Percentiles rank a stretch among this genome's conserved stretches.
Evolutionary conservation across 1,284 basidiomycete species (phyloP).

Genomic region (Puccinia horiana): DNA sequence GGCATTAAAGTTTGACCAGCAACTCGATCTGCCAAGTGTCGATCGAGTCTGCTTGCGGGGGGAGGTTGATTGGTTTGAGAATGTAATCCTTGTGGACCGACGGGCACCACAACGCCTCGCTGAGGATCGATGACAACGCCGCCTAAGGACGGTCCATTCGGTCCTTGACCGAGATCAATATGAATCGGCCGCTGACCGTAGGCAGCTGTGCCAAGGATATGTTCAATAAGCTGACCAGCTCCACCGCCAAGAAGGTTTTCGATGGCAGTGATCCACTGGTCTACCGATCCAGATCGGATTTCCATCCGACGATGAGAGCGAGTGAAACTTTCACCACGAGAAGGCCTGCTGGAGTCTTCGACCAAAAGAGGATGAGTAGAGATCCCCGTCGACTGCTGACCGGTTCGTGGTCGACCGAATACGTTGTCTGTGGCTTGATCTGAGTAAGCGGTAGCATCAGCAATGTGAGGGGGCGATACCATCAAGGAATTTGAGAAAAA

Average conservation of each 20-base stretch:
- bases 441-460: neutral
- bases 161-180: slow-evolving; percentile 46
- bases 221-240: slow-evolving; percentile 79
- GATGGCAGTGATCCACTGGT: slow-evolving; percentile 74
- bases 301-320: slow-evolving; percentile 63
- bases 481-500: neutral
- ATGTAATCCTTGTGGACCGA: slow-evolving; percentile 43
- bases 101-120: slow-evolving; percentile 45
- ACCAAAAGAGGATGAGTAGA: slow-evolving; percentile 78
- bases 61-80: slow-evolving; percentile 19
- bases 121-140: slow-evolving; percentile 48
- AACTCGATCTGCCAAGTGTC: slow-evolving; percentile 49
- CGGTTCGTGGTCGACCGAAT: slow-evolving; percentile 26
- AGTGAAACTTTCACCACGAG: slow-evolving; percentile 62
- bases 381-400: slow-evolving; percentile 51
- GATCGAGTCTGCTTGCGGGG: slow-evolving; percentile 43
- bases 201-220: slow-evolving; percentile 62
- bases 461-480: neutral
- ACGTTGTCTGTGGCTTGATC: slow-evolving; percentile 48
- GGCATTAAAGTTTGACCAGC: slow-evolving; percentile 48
- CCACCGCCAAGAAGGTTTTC: slow-evolving; percentile 79
- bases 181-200: slow-evolving; percentile 44
- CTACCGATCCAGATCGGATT: slow-evolving; percentile 62
- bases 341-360: slow-evolving; percentile 61
- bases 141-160: slow-evolving; percentile 49